Evolutionary conservation across 768 basidiomycete species (phyloP), one percentile per base, ranked within the genome.

Genomic region (Chiua virens): DNA sequence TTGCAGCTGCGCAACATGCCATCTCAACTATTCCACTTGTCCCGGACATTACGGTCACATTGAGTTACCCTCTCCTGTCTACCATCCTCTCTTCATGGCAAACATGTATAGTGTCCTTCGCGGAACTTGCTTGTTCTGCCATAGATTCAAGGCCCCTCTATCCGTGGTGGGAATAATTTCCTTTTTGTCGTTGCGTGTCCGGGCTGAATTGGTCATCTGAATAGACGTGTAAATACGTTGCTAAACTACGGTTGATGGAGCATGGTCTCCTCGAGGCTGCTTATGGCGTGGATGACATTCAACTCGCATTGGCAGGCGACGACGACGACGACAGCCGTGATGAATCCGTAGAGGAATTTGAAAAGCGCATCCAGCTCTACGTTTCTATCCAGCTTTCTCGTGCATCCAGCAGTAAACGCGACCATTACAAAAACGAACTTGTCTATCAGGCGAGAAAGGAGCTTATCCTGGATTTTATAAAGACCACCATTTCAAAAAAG

Each of bases 31-130:
- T 64, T 98, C 87, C 73, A 87, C 87, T 53, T 99, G 97, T 69
- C 95, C 97, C 2, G 97, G 97, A 17, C 97, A 99, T 71, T 99
- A 89, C 72, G 97, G 97, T 20, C 97, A 98, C 70, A 96, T 99
- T 54, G 93, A 98, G 54, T 81, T 99, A 7, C 94, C 96, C 18
- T 82, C 89, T 17, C 95, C 97, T 14, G 92, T 98, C 3, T 98
- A 90, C 65, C 96, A 99, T 64, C 97, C 97, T 0, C 74, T 99
- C 35, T 99, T 98, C 72, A 92, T 98, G 85, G 76, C 79, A 28
- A 91, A 95, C 62, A 86, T 89, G 77, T 95, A 86, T 67, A 87
- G 87, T 56, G 73, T 98, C 41, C 75, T 99, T 20, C 84, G 95
- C 50, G 87, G 87, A 34, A 84, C 84, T 14, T 99, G 97, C 74